Evolutionary conservation across 495 filamentous ascomycete genomes (phyloP).

Genomic region (Cercophora samala): DNA sequence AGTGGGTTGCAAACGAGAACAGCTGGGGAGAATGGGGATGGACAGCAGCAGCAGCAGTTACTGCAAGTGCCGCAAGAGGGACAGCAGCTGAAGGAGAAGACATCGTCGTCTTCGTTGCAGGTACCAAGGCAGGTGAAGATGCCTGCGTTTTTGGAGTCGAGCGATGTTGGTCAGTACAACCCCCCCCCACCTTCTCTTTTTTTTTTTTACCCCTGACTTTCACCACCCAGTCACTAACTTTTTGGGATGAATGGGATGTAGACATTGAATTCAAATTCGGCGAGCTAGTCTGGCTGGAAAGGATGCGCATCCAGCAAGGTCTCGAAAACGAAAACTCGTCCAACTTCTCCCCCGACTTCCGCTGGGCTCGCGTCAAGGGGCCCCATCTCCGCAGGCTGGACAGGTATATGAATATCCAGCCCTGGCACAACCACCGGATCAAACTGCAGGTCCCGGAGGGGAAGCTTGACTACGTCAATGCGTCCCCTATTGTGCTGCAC

Average conservation of each 20-base stretch:
- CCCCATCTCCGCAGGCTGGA: constrained; percentile 57
- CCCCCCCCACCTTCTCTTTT: neutral
- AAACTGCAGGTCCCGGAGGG: constrained; percentile 77
- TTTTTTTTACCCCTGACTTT: neutral
- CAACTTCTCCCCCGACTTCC: constrained; percentile 48
- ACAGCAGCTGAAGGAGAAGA: constrained; percentile 12
- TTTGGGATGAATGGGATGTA: no score
- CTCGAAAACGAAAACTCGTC: constrained; percentile 19
- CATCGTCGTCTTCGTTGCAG: neutral
- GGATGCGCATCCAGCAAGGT: constrained; percentile 49
- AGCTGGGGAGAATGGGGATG: neutral
- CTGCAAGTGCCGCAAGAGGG: neutral
- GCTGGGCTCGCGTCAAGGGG: constrained; percentile 52
- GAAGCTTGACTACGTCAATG: constrained; percentile 91
- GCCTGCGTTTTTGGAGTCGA: constrained; percentile 45
- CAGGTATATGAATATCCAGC: constrained; percentile 81
- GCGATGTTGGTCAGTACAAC: constrained; percentile 26
- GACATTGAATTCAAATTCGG: constrained; percentile 55
- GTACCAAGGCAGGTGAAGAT: constrained; percentile 29
- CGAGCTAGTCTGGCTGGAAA: constrained; percentile 62
- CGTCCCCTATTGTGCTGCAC: constrained; percentile 74
- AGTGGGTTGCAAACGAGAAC: neutral
- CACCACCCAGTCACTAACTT: constrained; percentile 10
- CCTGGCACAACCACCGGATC: constrained; percentile 81
- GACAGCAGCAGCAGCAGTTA: neutral